Conservation (phyloP, 345 rosid genomes). For the Salix udensis region DNA sequence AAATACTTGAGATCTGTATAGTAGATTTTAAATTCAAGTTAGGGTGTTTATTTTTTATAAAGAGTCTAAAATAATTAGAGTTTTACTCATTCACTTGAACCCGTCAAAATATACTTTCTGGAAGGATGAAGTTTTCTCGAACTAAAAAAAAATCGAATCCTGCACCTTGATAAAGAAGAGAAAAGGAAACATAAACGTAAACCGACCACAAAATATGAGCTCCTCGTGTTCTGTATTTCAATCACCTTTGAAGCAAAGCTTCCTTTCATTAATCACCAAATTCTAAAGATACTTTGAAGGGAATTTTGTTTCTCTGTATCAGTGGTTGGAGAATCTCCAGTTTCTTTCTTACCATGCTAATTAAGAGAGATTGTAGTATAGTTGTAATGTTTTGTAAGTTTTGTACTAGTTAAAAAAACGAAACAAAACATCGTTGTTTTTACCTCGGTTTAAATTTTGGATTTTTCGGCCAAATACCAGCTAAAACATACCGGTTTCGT, state of each 20-base stretch:
- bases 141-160: not conserved
- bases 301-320: not conserved
- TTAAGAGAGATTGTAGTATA: not conserved
- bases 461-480: no score
- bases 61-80: rapidly evolving
- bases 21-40: rapidly evolving
- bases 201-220: no score
- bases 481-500: no score
- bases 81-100: no score
- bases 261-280: not conserved
- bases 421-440: no score
- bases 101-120: rapidly evolving
- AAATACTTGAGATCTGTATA: no score
- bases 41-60: no score
- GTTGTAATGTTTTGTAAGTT: no score
- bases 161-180: not conserved
- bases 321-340: not conserved
- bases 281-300: not conserved
- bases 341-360: not conserved
- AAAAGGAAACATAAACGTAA: not conserved
- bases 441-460: no score
- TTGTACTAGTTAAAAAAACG: no score
- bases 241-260: not conserved
- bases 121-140: no score
- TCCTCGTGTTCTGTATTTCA: not conserved